Base-by-base conservation (phyloP, 225 moss, liverwort and hornwort species). In the Lunularia cruciata region DNA sequence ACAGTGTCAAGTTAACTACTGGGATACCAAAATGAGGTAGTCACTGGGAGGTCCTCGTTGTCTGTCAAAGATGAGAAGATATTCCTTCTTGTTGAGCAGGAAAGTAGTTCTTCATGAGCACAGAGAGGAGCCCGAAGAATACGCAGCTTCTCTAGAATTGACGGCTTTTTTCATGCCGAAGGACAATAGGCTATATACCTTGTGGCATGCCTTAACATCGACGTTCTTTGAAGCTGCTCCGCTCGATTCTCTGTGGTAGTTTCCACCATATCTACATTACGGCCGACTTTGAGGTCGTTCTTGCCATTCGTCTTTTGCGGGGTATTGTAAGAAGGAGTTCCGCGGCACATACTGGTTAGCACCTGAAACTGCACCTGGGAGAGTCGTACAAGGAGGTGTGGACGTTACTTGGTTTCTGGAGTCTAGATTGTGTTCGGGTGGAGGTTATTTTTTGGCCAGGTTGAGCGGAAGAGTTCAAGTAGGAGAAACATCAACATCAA, bases 101-200 rank as follows among this genome's bases (percentile, higher is more conserved):
- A 64, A 46, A 6, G 1, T 31, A 25, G 23, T 45, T 30, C 30
- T 23, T 28, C 46, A 47, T 31, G 45, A 31, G 30, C 11, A 30
- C 18, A 64, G 15, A 19, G 46, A 64, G 46, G 63, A 64, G 27
- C 30, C 39, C 7, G 45, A 45, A 25, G 63, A 46, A 14, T 64
- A 46, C 30, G 63, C 46, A 46, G 46, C 26, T 46, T 7, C 19
- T 14, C 16, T 28, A 39, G 46, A 30, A 64, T 43, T 40, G 61
- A 42, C 61, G 40, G 63, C 63, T 46, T 26, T 14, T 7, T 18
- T 18, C 31, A n/a, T 64, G 46, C 28, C 45, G 5, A 19, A 46
- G 45, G 63, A 46, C 46, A 8, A 30, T 15, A 45, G 43, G 27
- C 27, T n/a, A n/a, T 16, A 20, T 20, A 34, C 32, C 16, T 38